These are phyloP conservation scores for Euphorbia schlechtendalii DNA, from an alignment of 441 rosid genomes.

Conservation along the genomic window DNA sequence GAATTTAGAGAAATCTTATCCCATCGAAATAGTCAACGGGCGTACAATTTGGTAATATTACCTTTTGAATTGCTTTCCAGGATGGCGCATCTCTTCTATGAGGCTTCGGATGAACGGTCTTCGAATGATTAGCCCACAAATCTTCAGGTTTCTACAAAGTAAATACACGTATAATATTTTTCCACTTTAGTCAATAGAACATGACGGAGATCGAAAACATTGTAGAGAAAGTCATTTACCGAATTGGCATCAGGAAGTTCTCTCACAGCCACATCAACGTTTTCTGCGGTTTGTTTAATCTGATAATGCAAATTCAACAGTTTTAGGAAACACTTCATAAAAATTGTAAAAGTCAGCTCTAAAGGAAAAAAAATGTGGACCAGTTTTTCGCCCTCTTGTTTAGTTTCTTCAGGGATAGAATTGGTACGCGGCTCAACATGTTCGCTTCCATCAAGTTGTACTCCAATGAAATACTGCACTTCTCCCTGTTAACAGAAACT, in stretches of 20 bases:
- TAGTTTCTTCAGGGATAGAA: constrained; percentile 57
- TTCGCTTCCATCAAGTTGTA: constrained; percentile 91
- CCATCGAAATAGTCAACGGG: not conserved
- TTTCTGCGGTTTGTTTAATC: constrained; percentile 92
- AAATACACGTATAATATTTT: not conserved
- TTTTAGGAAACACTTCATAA: not conserved
- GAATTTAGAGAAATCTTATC: no score
- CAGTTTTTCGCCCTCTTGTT: constrained; percentile 66
- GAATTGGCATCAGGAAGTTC: constrained; percentile 98
- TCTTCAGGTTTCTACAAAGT: constrained; percentile 82
- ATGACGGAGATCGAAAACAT: not conserved
- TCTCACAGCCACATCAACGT: constrained; percentile 85
- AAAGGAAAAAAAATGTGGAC: constrained; percentile 27
- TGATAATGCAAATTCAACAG: constrained; percentile 24
- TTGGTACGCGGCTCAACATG: constrained; percentile 79
- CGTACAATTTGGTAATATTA: constrained; percentile 16
- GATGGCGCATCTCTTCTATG: constrained; percentile 69
- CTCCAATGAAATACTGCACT: constrained; percentile 97
- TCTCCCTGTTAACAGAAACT: constrained; percentile 58
- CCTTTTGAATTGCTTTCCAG: constrained; percentile 83
- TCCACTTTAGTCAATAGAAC: not conserved
- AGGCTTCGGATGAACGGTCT: constrained; percentile 74
- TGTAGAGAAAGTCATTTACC: constrained; percentile 35
- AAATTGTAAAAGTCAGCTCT: not conserved
- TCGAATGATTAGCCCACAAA: constrained; percentile 92